Base-by-base conservation (phyloP, 2,329 filamentous ascomycete species). In the Raffaelea arxii region DNA sequence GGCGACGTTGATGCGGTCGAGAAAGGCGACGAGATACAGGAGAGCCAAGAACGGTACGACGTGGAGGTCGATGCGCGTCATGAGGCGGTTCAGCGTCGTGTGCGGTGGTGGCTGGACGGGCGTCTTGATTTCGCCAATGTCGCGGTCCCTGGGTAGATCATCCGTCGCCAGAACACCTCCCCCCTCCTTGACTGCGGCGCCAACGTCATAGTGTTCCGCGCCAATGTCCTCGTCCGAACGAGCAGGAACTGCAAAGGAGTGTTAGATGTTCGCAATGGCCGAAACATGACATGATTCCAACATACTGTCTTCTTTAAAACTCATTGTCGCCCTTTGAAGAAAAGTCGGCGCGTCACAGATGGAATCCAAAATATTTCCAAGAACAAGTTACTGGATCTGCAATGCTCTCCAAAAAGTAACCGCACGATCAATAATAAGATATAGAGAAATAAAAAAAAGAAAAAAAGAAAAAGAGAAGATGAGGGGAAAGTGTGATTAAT, bases 1-100 rank as follows among this genome's bases (percentile, higher is more conserved):
- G 62, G 80, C 82, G 56, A 91, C 86, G 59, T 90, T 91, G 59
- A 89, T 84, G 41, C 85, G 72, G 60, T 83, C 80, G 43, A 86
- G 65, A 57, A 86, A 86, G 32, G 82, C 81, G 42, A 85, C 67
- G 36, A 85, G 65, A 59, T 86, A 88, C 61, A 90, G 70, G 50
- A 89, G 68, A 59, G 78, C 83, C 46, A 91, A 69, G 53, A 83
- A 84, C 1, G 86, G 86, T 44, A 91, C 68, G 44, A 91, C 72
- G 54, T 76, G 78, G 53, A 80, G 60, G 61, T 90, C 86, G 58
- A 90, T 81, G 63, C 81, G 84, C 51, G 72, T 64, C 66, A 86
- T 74, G 49, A 91, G 69, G 56, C 70, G 75, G 53, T 71, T 68
- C 65, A 88, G 82, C 3, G 75, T 79, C 4, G 75, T 79, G 59